These are phyloP conservation scores for Coemansia sp. DNA, from an alignment of 192 early-diverging fungal genomes.

Conservation along the genomic window DNA sequence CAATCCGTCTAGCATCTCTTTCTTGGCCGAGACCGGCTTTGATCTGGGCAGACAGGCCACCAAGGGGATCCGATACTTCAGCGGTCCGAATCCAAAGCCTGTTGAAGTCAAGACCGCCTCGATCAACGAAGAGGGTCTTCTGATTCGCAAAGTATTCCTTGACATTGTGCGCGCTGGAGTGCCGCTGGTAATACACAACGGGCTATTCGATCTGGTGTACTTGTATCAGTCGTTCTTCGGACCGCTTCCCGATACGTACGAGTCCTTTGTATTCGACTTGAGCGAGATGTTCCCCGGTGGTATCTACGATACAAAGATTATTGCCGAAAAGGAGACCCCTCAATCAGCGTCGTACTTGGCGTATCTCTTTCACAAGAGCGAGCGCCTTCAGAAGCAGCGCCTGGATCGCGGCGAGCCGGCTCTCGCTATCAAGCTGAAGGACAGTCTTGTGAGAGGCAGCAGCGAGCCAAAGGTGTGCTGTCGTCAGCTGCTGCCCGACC, in stretches of 20 bases:
- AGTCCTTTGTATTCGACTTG: slow-evolving; percentile 74
- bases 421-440: slow-evolving; percentile 19
- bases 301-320: slow-evolving; percentile 90
- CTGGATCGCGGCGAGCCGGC: slow-evolving; percentile 20
- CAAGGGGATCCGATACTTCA: slow-evolving; percentile 77
- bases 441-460: slow-evolving; percentile 6
- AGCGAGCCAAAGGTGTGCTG: not conserved
- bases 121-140: slow-evolving; percentile 36
- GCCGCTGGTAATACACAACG: slow-evolving; percentile 91
- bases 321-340: slow-evolving; percentile 52
- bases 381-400: slow-evolving; percentile 29
- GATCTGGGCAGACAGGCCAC: slow-evolving; percentile 78
- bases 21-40: slow-evolving; percentile 81
- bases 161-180: slow-evolving; percentile 52
- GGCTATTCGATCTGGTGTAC: slow-evolving; percentile 89
- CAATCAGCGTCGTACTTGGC: slow-evolving; percentile 34
- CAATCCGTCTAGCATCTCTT: slow-evolving; percentile 67
- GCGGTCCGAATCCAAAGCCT: slow-evolving; percentile 51
- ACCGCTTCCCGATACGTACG: slow-evolving; percentile 66
- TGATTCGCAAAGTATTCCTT: slow-evolving; percentile 60
- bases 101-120: slow-evolving; percentile 18
- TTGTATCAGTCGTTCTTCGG: slow-evolving; percentile 89
- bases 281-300: slow-evolving; percentile 82
- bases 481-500: not conserved
- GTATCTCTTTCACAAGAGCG: slow-evolving; percentile 45